Evolutionary conservation across 768 basidiomycete species (phyloP).

Genomic region (Tulasnella sp.): DNA sequence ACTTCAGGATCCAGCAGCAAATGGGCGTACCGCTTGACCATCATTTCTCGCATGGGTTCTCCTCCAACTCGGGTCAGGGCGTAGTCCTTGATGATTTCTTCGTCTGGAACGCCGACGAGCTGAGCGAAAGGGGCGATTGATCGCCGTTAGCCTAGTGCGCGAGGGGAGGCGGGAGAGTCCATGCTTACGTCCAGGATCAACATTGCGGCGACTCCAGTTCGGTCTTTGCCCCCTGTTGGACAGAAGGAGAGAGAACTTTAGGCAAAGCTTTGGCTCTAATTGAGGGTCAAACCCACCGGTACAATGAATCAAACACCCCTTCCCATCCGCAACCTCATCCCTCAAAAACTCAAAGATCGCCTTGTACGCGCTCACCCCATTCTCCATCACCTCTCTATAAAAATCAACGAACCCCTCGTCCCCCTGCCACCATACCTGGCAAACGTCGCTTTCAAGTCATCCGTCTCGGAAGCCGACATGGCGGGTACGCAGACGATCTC

Average conservation of each 20-base stretch:
- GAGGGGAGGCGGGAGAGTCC: neutral
- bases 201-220: conserved; percentile 53
- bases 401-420: conserved; percentile 64
- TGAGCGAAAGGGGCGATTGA: conserved; percentile 41
- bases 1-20: conserved; percentile 53
- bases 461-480: neutral
- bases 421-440: neutral
- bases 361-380: conserved; percentile 70
- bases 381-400: conserved; percentile 79
- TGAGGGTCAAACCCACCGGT: conserved; percentile 50
- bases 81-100: conserved; percentile 70
- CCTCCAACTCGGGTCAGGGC: conserved; percentile 77
- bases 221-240: conserved; percentile 71
- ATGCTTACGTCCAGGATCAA: conserved; percentile 31
- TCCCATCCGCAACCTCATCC: conserved; percentile 58
- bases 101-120: conserved; percentile 74
- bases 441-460: neutral
- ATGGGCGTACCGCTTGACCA: conserved; percentile 50
- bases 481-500: conserved; percentile 41
- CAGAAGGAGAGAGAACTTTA: neutral
- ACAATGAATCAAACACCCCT: conserved; percentile 74
- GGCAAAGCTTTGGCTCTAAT: neutral
- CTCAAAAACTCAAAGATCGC: conserved; percentile 71
- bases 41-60: conserved; percentile 72
- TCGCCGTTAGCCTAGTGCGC: neutral